These are phyloP conservation scores for Colletotrichum tanaceti DNA, from an alignment of 2,329 filamentous ascomycete genomes.

Conservation along the genomic window DNA sequence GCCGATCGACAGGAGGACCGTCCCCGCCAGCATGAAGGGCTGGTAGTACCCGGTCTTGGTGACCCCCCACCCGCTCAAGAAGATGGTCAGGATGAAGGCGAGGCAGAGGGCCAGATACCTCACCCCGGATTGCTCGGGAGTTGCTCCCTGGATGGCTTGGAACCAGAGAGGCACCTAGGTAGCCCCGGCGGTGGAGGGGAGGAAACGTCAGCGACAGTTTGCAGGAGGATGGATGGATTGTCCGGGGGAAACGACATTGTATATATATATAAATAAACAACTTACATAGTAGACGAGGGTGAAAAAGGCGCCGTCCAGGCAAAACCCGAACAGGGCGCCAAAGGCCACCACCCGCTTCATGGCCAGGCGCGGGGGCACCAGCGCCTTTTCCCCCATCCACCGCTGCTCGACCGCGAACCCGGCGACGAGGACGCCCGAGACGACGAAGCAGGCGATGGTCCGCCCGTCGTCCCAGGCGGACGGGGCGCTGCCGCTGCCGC, in stretches of 20 bases:
- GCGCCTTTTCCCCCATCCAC: conserved; percentile 49
- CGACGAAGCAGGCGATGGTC: conserved; percentile 45
- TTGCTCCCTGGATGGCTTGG: conserved; percentile 49
- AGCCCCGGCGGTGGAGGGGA: conserved; percentile 2
- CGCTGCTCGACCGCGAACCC: conserved; percentile 50
- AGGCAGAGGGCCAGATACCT: conserved; percentile 48
- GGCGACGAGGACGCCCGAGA: conserved; percentile 47
- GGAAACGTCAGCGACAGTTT: neutral
- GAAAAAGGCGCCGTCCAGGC: conserved; percentile 37
- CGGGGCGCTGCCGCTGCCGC: no score
- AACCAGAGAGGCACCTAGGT: conserved; percentile 50
- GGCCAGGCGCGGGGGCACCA: conserved; percentile 52
- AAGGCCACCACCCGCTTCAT: conserved; percentile 47
- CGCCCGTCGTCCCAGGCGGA: conserved; percentile 48
- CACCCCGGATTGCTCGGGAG: conserved; percentile 49
- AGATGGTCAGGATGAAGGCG: conserved; percentile 45
- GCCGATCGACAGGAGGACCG: conserved; percentile 47
- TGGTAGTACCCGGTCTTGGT: conserved; percentile 51
- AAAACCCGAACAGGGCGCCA: conserved; percentile 44
- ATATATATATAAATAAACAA: no score
- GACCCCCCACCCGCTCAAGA: conserved; percentile 41
- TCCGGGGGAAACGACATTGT: no score
- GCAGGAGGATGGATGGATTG: no score
- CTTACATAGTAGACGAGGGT: conserved; percentile 32
- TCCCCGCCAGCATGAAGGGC: conserved; percentile 49